phyloP scores from a whole-genome alignment of 176 grass and related monocot species.

The Juncus inflexus region DNA sequence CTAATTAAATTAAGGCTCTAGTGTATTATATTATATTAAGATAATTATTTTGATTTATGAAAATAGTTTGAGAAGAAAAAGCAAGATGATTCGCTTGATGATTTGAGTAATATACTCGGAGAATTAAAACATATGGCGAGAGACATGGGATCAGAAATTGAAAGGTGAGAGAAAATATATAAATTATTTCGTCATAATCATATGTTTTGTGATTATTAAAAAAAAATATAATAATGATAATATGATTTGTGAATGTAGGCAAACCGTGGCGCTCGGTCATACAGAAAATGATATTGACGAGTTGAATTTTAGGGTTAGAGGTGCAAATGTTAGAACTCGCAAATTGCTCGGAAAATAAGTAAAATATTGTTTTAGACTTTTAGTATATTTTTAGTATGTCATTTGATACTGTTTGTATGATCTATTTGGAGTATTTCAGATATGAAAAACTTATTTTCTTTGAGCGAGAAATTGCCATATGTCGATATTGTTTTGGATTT shows the following conservation, averaged over 20 bases:
- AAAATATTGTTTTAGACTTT: constrained; percentile 24
- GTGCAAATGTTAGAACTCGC: constrained; percentile 47
- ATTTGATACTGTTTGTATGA: background rate
- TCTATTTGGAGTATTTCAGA: background rate
- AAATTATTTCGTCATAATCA: no score
- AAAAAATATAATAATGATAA: constrained; percentile 4
- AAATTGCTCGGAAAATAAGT: constrained; percentile 57
- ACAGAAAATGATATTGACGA: constrained; percentile 60
- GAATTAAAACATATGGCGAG: constrained; percentile 81
- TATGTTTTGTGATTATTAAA: no score
- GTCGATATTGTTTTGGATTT: no score
- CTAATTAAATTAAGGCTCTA: background rate
- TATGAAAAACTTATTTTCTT: no score
- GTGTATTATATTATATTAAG: background rate
- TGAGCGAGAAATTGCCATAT: no score
- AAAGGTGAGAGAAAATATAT: constrained; percentile 29
- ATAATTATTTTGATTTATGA: constrained; percentile 1
- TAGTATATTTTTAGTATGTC: constrained; percentile 1
- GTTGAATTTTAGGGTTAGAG: constrained; percentile 58
- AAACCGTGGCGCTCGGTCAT: constrained; percentile 44
- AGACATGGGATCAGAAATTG: constrained; percentile 89
- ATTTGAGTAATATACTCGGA: constrained; percentile 63
- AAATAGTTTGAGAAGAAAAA: constrained; percentile 73
- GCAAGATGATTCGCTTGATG: constrained; percentile 73
- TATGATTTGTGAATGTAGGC: constrained; percentile 41